Base-by-base conservation (phyloP, 345 rosid genomes). In the Clausena lansium region DNA sequence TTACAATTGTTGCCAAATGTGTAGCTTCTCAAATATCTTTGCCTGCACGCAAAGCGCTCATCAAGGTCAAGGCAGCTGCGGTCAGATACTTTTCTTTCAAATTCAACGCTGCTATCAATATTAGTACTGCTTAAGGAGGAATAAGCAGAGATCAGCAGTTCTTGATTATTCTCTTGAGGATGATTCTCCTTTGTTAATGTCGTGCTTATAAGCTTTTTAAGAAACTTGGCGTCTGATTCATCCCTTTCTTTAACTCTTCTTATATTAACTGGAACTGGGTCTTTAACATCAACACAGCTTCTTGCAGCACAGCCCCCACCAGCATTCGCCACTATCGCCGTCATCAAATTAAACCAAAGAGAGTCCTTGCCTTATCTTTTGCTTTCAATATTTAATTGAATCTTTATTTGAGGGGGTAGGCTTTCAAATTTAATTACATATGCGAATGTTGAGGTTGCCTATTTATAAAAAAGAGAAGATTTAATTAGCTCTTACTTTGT, bases 181-280 rank as follows among this genome's bases (percentile, higher is more conserved):
- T 63, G 36, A 6, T 28, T 63, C 15, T 63, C 20, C 10, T 20
- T 66, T 38, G 67, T 70, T 38, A 13, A 45, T 59, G 60, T 75
- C 71, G 67, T 41, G 67, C 39, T 32, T n/a, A 55, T 69, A 25
- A 68, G 8, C n/a, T 68, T 68, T 45, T n/a, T 7, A 20, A 68
- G 72, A 27, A 68, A 68, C 55, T 7, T 41, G 13, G 72, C 72
- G n/a, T 68, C 72, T 0, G 72, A 68, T 45, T 68, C 72, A 2
- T 32, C 72, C 72, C 72, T 83, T 24, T 67, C 85, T 47, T 84
- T 76, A 11, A 60, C 82, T 28, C 75, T 82, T 55, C 32, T 57
- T 6, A 45, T 13, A 3, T 0, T 45, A 3, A 69, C 32, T 25
- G 14, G 62, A 7, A 55, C 35, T 4, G 82, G 77, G 50, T 78